Base-by-base conservation (phyloP, 2,329 filamentous ascomycete species). In the Pseudocercospora pini-densiflorae region DNA sequence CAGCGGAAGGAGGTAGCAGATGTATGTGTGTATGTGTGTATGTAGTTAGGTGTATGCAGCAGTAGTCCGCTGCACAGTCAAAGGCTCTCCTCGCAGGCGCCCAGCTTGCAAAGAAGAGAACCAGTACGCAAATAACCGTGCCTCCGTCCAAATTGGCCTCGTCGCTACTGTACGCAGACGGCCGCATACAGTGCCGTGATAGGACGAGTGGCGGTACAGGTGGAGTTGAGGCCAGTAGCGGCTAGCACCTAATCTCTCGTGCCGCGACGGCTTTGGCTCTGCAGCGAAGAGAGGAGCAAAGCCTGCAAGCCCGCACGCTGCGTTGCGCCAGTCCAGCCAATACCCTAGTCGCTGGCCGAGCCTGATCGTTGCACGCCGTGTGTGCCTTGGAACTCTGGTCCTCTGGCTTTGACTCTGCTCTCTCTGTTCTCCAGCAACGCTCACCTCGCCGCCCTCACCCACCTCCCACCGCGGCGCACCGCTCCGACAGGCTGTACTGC, bases 401-500 rank as follows among this genome's bases (percentile, higher is more conserved):
- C 29, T 31, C 21, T 51, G n/a, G n/a, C 21, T 51, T n/a, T 24
- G 51, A 1, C 23, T 29, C 24, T 31, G 51, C 12, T 14, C 21
- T 51, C 47, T 33, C n/a, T 54, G 21, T 12, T 29, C 14, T 33
- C 14, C 24, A 16, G 21, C 47, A 24, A 14, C 47, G 47, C 47
- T 57, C 29, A 27, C 53, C 27, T 27, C 21, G 21, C 53, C 23
- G 29, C 53, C 53, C 23, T 23, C 53, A 21, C 33, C 31, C 27
- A 40, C 55, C 19, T n/a, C 55, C 16, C 55, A 9, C 21, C 21
- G 6, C n/a, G 1, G 47, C 51, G 45, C 59, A 31, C 49, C 31
- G 31, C 60, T 53, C 55, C 59, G 61, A 63, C 61, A 14, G 57
- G 57, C 61, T 47, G 61, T 57, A 27, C 49, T 61, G 64, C 40